phyloP scores from a whole-genome alignment of 1,284 basidiomycete genomes.

The Psilocybe mexicana region DNA sequence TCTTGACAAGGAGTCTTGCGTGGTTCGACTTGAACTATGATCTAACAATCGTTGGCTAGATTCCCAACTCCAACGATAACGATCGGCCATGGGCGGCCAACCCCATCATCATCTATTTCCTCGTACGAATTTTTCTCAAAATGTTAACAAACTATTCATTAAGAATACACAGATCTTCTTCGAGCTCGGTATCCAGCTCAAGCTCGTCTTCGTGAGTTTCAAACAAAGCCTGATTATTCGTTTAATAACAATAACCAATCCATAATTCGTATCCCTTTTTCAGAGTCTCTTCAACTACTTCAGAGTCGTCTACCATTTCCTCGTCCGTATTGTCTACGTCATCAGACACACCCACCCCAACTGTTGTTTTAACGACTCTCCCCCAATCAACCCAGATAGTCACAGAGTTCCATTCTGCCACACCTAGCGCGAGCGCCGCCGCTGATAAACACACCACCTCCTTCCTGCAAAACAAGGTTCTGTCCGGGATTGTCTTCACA shows the following conservation, averaged over 20 bases:
- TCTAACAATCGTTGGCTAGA: background rate
- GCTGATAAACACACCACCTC: constrained; percentile 24
- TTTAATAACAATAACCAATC: background rate
- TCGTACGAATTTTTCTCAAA: constrained; percentile 1
- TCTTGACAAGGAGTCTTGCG: background rate
- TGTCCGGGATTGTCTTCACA: constrained; percentile 58
- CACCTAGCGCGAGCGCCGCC: constrained; percentile 14
- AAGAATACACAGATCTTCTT: background rate
- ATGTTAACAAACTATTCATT: background rate
- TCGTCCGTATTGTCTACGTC: background rate
- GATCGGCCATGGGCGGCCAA: background rate
- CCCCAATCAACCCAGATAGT: constrained; percentile 12
- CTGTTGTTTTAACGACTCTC: background rate
- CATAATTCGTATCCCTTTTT: background rate
- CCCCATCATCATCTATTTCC: background rate
- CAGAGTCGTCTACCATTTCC: background rate
- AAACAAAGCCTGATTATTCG: no score
- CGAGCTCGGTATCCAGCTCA: background rate
- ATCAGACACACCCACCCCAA: background rate
- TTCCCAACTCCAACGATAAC: constrained; percentile 3
- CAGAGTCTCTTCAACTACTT: constrained; percentile 16
- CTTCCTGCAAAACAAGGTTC: constrained; percentile 64
- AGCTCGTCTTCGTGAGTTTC: background rate
- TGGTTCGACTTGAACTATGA: background rate
- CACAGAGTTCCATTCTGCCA: constrained; percentile 20